phyloP scores from a whole-genome alignment of 495 filamentous ascomycete genomes.

The Aspergillus bridgeri region DNA sequence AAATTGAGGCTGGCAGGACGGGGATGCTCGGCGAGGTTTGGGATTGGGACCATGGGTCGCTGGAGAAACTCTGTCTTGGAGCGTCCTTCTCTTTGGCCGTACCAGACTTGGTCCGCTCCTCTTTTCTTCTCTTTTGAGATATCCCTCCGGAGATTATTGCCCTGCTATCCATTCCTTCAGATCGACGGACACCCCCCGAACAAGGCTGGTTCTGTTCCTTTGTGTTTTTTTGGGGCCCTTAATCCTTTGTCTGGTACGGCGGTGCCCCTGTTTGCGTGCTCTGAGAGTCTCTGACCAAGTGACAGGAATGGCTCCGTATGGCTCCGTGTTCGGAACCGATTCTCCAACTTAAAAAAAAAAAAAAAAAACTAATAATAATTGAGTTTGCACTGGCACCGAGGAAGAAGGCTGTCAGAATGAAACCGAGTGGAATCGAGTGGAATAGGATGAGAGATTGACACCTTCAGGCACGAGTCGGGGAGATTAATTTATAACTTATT shows the following conservation, averaged over 20 bases:
- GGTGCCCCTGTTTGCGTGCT: neutral
- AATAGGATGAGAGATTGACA: too few relatives aligned
- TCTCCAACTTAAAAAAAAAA: too few relatives aligned
- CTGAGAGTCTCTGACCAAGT: neutral
- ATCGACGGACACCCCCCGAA: slow-evolving; percentile 6
- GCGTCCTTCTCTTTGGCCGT: slow-evolving; percentile 7
- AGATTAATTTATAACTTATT: neutral
- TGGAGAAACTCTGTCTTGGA: neutral
- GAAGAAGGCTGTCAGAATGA: neutral
- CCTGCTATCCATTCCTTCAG: neutral
- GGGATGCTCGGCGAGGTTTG: neutral
- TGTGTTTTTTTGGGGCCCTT: neutral
- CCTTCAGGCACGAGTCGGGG: neutral
- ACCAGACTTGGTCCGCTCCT: slow-evolving; percentile 10
- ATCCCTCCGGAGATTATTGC: slow-evolving; percentile 13
- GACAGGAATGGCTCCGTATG: neutral
- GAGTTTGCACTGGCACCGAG: too few relatives aligned
- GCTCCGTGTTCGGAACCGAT: too few relatives aligned
- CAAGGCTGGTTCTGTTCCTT: neutral
- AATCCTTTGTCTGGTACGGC: neutral
- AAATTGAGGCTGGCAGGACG: neutral
- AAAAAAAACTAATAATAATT: too few relatives aligned
- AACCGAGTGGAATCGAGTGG: neutral
- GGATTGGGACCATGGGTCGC: neutral
- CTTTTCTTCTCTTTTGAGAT: slow-evolving; percentile 10